Conservation (phyloP, 2,329 filamentous ascomycete species). For the Botryosphaeria dothidea region DNA sequence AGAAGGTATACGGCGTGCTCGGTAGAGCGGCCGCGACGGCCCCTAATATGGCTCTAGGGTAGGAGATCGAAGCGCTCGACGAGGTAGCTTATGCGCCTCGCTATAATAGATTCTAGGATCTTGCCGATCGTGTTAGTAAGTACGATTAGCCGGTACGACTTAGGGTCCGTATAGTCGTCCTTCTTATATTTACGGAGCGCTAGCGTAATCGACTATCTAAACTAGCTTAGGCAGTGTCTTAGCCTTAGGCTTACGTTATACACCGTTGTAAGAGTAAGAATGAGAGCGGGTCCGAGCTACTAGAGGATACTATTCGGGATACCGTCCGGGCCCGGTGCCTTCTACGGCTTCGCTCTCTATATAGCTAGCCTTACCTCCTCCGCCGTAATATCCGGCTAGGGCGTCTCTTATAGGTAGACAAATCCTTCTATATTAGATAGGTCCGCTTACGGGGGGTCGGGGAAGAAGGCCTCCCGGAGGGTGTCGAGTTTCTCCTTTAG, state of each 20-base stretch:
- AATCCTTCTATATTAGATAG: not conserved
- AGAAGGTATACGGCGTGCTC: slow-evolving; percentile 14
- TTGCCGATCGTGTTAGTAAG: slow-evolving; percentile 29
- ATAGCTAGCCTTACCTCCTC: slow-evolving; percentile 24
- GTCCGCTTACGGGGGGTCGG: no score
- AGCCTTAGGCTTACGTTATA: slow-evolving; percentile 20
- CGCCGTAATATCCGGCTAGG: slow-evolving; percentile 19
- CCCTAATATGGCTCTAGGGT: not conserved
- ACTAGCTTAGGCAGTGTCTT: slow-evolving; percentile 20
- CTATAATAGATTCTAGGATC: slow-evolving; percentile 27
- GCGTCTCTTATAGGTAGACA: not conserved
- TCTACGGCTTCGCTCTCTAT: slow-evolving; percentile 20
- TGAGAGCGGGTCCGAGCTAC: not conserved
- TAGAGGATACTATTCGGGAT: slow-evolving; percentile 20
- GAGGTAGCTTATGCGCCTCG: slow-evolving; percentile 21
- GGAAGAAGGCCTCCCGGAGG: no score
- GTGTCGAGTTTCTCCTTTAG: no score
- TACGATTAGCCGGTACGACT: slow-evolving; percentile 29
- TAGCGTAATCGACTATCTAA: slow-evolving; percentile 25
- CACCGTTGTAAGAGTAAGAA: slow-evolving; percentile 5
- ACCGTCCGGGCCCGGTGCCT: slow-evolving; percentile 23
- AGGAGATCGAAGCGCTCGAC: not conserved
- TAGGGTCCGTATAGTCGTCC: slow-evolving; percentile 21
- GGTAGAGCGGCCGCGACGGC: not conserved
- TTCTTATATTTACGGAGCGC: slow-evolving; percentile 28